Base-by-base conservation (phyloP, 2,329 filamentous ascomycete species). In the Seiridium cupressi region DNA sequence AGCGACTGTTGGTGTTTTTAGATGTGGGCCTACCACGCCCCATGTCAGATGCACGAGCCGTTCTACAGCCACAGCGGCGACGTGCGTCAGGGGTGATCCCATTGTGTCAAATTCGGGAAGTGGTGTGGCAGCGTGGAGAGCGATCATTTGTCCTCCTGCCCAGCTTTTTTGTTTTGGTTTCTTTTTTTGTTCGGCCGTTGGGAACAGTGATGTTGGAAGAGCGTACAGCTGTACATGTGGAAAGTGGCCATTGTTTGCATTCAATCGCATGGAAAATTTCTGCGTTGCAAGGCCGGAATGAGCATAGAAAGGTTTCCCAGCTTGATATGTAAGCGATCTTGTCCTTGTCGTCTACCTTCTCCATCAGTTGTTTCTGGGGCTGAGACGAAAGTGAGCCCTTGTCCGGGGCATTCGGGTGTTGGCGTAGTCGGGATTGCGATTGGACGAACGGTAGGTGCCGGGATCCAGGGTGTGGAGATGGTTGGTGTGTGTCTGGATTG, bases 401-500 rank as follows among this genome's bases (percentile, higher is more conserved):
- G 53, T 55, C 54, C 54, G 54, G 40, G 42, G 54, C 54, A 57
- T 36, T 57, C 44, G 54, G 44, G 34, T 59, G 38, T 7, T 35
- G 54, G 57, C 38, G 49, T 38, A 18, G 18, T 5, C n/a, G 35
- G 38, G 40, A n/a, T 26, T 59, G 34, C 34, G 7, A 59, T 59
- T 59, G 57, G 57, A 13, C 35, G 18, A 26, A 26, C 18, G 40
- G 36, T 13, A 10, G 36, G 57, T 31, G 40, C 57, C 57, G 57
- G 57, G 57, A 31, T n/a, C 26, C 42, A 44, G 56, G 49, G 8
- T 59, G 48, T 54, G 57, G 57, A 54, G 57, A 31, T 18, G 34
- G n/a, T 31, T 53, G 36, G n/a, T 18, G 10, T 10, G 38, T 35
- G 54, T 57, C 54, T 57, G 51, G 51, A 57, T 59, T 59, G 47